Base-by-base conservation (phyloP, 257 asterid genomes). In the Apocynum venetum region DNA sequence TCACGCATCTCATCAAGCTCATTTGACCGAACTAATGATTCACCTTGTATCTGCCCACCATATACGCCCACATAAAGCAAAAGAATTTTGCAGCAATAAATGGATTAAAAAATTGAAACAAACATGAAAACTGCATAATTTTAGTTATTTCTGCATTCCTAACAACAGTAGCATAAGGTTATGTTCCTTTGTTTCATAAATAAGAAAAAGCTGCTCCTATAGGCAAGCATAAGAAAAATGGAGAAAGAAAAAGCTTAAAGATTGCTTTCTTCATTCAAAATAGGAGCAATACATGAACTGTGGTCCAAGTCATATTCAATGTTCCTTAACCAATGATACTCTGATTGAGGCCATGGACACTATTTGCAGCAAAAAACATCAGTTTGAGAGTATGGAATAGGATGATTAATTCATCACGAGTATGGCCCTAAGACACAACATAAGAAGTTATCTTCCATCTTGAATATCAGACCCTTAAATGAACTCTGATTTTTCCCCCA, bases 1-100 rank as follows among this genome's bases (percentile, higher is more conserved):
- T 93, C 98, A 65, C 80, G 86, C 97, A 88, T 95, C 85, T 87
- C 92, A 85, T 86, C 94, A 78, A 95, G 94, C 91, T 87, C 89
- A 90, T 93, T 93, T 40, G 89, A 89, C 81, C 84, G 77, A 75
- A 77, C 86, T 84, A 93, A 85, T 66, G 98, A 91, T 84, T 89
- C 96, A 2, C 96, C 86, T 82, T 93, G 96, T 71, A 82, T 85
- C 99, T 95, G 93, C 72, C 38, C 78, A 84, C 70, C 76, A 80
- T 36, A 61, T 52, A 12, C 15, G 66, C 79, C 69, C 82, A 77
- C 78, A 74, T 52, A 63, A 59, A 74, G 67, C 71, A 31, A 79
- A 71, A 65, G 55, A 75, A 71, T 60, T 67, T 51, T 20, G 60
- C 52, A 68, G 38, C 20, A 66, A n/a, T 4, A 49, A 44, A 36